A percentile compares a stretch with the other conserved stretches of the same genome.
Conservation (phyloP, 805 yeast genomes). For the Wickerhamiella shivajii region DNA sequence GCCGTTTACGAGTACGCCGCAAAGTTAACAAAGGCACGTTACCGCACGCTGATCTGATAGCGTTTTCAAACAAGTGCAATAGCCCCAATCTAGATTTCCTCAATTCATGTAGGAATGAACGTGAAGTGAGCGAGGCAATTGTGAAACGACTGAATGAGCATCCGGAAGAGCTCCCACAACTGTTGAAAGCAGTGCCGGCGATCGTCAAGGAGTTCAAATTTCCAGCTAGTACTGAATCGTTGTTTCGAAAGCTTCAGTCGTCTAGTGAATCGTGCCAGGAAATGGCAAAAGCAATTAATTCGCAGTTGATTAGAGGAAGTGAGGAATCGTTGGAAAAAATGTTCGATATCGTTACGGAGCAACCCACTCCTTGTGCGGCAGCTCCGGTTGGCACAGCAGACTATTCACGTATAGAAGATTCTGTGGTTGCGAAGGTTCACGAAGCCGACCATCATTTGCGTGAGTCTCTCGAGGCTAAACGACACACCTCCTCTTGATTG, state of each 20-base stretch:
- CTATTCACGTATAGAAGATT: too few relatives aligned
- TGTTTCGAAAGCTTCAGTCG: background rate
- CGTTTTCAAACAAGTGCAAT: background rate
- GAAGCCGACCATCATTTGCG: too few relatives aligned
- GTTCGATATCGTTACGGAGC: too few relatives aligned
- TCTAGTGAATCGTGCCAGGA: background rate
- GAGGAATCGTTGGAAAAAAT: too few relatives aligned
- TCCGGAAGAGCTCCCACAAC: background rate
- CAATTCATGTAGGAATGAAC: slow-evolving; percentile 15
- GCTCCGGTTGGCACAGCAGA: too few relatives aligned
- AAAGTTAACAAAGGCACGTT: slow-evolving; percentile 2
- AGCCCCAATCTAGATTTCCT: slow-evolving; percentile 3
- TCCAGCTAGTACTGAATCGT: background rate
- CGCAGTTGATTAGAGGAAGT: too few relatives aligned
- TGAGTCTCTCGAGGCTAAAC: too few relatives aligned
- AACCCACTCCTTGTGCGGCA: too few relatives aligned
- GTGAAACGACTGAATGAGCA: background rate
- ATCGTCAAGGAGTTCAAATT: slow-evolving; percentile 3
- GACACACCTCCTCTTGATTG: too few relatives aligned
- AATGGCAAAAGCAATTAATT: too few relatives aligned
- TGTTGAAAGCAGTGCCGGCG: background rate
- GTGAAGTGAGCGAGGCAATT: slow-evolving; percentile 12
- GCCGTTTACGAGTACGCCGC: slow-evolving; percentile 23
- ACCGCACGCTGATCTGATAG: too few relatives aligned
- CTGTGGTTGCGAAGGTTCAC: too few relatives aligned